phyloP scores from a whole-genome alignment of 176 grass and related monocot species.

The Eragrostis nindensis region DNA sequence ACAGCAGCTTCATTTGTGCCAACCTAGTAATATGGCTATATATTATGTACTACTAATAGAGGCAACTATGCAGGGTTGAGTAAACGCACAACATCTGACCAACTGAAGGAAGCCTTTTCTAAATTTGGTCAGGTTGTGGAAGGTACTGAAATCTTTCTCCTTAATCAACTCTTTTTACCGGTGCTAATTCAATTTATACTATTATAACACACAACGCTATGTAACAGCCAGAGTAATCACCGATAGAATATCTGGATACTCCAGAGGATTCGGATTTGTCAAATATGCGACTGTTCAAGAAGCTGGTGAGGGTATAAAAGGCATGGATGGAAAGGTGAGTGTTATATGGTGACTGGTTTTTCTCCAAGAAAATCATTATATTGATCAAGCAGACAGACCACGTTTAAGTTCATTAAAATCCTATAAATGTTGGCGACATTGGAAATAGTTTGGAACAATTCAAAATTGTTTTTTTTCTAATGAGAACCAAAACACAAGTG shows the following conservation, averaged over 20 bases:
- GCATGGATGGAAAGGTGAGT: constrained; percentile 91
- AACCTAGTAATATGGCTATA: background rate
- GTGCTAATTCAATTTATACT: background rate
- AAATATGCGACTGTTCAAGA: constrained; percentile 79
- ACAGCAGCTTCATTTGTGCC: background rate
- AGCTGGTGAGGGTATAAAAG: constrained; percentile 68
- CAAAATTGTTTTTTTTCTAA: background rate
- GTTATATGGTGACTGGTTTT: background rate
- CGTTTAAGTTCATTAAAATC: background rate
- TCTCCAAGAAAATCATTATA: background rate
- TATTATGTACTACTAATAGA: constrained; percentile 6
- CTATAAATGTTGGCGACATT: background rate
- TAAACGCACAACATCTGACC: constrained; percentile 68
- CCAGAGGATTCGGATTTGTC: constrained; percentile 88
- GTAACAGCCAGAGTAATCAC: constrained; percentile 74
- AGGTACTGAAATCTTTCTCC: constrained; percentile 51
- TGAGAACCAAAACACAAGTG: background rate
- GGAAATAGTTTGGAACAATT: background rate
- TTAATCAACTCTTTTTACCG: background rate
- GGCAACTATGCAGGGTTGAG: constrained; percentile 59
- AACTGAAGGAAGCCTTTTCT: constrained; percentile 66
- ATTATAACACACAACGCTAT: constrained; percentile 5
- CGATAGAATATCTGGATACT: constrained; percentile 82
- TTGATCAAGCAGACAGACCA: background rate
- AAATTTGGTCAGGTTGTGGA: constrained; percentile 75